Evolutionary conservation across 2,329 filamentous ascomycete species (phyloP), one percentile per base, ranked within the genome.

Genomic region (Fusarium begoniae): DNA sequence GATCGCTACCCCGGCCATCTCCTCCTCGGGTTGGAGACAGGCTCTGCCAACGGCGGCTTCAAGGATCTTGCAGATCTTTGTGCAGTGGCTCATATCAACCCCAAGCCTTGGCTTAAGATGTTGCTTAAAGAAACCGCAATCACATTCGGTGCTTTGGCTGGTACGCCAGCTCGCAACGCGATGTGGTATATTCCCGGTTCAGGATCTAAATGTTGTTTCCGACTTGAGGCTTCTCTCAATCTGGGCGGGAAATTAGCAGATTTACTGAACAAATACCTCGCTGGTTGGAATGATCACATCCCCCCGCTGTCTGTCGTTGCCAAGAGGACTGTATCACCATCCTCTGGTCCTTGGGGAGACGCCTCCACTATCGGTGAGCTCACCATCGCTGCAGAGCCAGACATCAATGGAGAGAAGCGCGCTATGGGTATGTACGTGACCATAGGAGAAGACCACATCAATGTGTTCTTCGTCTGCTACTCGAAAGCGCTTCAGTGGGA

Each of bases 171-270:
- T 9, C 54, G 54, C 22, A 56, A 56, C 6, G 54, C 38, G 0
- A 56, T 56, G 54, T 56, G 54, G 54, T 56, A 56, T 4, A n/a
- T 56, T 1, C 54, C 54, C 0, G 28, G 54, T 2, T 6, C 38
- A 24, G 54, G 26, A 3, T 44, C 54, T 1, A 0, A 1, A 24
- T 44, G 54, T 0, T 56, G 54, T 1, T 0, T 56, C 2, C 54
- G 54, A 0, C 54, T 56, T 0, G 54, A 56, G 1, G 53, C 53
- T 6, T 30, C 53, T 8, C 20, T 55, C 1, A 3, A 30, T 3
- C 26, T 55, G 0, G 5, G 5, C 0, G 53, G 4, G 0, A 2
- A 6, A n/a, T 2, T 55, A n/a, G 51, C 0, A 0, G 3, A 7
- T 0, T 3, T 0, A 3, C 22, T 43, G 2, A 8, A 56, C 12